Evolutionary conservation across 495 filamentous ascomycete genomes (phyloP), one percentile per base, ranked within the genome.

Genomic region (Podospora pseudocomata): DNA sequence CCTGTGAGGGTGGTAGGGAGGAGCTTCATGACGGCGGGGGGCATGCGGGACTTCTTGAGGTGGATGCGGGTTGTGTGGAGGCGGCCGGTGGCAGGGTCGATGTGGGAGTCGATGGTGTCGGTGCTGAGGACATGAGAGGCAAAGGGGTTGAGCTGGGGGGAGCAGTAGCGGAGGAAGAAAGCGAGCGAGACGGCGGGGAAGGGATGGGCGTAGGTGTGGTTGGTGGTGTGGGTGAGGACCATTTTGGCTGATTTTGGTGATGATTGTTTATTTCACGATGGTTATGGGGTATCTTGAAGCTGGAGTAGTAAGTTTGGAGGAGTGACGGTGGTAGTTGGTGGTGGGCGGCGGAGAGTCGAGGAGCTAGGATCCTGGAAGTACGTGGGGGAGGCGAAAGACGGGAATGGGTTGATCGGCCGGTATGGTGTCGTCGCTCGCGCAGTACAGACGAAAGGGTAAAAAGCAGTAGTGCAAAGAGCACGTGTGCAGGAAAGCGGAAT

Each of bases 151-250:
- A 84, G 77, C 65, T 82, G 79, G 27, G 82, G 82, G 20, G 81
- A 82, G 71, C 95, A 96, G 79, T 99, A 99, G 54, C 95, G 94
- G 63, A 99, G 92, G 85, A 97, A 98, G 86, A 97, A 99, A 80
- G 95, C 95, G 70, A 99, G 90, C 9, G 93, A 94, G 55, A 99
- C 95, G 71, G 84, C 83, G 68, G 93, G 89, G 79, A 95, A 96
- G 72, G 91, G 89, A 79, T 97, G 96, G 79, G 92, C 88, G 83
- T 98, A 98, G 79, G 87, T 89, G 79, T 91, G 95, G 77, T 86
- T 86, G 77, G 88, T 92, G 76, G 94, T 91, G 84, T 95, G 82
- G 2, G 79, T 83, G 76, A 84, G 82, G 64, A 84, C 82, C 82
- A 84, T 63, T 63, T 63, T 58, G n/a, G 55, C 55, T 58, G n/a